Evolutionary conservation across 257 asterid species (phyloP).

Genomic region (Sherardia arvensis): DNA sequence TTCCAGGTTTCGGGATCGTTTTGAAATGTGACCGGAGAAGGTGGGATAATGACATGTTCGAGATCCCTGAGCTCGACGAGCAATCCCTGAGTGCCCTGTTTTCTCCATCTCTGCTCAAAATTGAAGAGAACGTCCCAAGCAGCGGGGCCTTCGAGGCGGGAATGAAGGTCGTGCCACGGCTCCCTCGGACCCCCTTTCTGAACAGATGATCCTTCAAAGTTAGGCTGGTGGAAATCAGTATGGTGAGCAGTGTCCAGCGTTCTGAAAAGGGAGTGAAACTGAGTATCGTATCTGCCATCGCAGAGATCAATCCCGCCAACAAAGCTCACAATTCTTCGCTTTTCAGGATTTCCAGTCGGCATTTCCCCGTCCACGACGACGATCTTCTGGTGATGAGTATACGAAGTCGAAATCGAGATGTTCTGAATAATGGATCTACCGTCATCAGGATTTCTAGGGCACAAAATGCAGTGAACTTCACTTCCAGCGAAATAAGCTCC

Average conservation of each 20-base stretch:
- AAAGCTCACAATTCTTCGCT: slow-evolving; percentile 53
- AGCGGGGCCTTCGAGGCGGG: slow-evolving; percentile 46
- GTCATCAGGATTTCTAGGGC: slow-evolving; percentile 69
- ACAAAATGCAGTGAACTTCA: slow-evolving; percentile 49
- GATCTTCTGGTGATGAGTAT: slow-evolving; percentile 65
- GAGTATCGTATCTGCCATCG: slow-evolving; percentile 63
- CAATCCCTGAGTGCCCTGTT: slow-evolving; percentile 40
- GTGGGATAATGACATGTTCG: slow-evolving; percentile 33
- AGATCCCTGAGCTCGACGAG: slow-evolving; percentile 39
- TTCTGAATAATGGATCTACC: slow-evolving; percentile 51
- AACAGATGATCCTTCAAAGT: slow-evolving; percentile 32
- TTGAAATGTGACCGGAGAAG: slow-evolving; percentile 38
- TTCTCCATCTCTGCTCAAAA: slow-evolving; percentile 68
- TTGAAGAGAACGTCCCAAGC: slow-evolving; percentile 73
- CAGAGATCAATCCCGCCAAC: slow-evolving; percentile 72
- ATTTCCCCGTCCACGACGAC: slow-evolving; percentile 45
- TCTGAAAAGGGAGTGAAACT: slow-evolving; percentile 55
- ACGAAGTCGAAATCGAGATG: slow-evolving; percentile 44
- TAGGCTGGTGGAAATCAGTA: slow-evolving; percentile 58
- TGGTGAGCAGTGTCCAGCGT: slow-evolving; percentile 45
- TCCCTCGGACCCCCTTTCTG: slow-evolving; percentile 64
- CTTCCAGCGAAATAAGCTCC: slow-evolving; percentile 28
- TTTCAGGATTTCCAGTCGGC: slow-evolving; percentile 34
- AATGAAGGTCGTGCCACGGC: slow-evolving; percentile 79
- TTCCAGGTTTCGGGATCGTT: slow-evolving; percentile 67